A percentile compares a stretch with the other conserved stretches of the same genome.
Conservation (phyloP, 1,284 basidiomycete species). For the Fomitopsis betulina region DNA sequence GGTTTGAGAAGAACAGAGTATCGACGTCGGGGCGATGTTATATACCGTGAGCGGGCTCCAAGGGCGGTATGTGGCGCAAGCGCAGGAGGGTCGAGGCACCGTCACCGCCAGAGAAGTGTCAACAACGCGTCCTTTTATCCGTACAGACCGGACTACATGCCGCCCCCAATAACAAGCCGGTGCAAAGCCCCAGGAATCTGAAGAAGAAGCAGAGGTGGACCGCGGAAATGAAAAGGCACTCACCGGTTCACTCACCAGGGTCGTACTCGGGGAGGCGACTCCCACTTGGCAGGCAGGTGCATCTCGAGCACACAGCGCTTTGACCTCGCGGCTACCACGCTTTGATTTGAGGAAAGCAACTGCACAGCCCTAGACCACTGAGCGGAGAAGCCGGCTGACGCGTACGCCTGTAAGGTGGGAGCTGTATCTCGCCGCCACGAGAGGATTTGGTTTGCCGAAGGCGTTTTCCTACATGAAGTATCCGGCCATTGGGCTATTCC, state of each 20-base stretch:
- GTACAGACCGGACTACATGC: neutral
- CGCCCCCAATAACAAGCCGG: neutral
- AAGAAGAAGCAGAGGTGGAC: neutral
- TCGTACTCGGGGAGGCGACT: neutral
- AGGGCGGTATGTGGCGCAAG: neutral
- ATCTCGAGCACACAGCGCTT: neutral
- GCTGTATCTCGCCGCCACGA: neutral
- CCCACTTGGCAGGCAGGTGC: neutral
- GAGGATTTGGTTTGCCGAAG: neutral
- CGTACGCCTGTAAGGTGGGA: neutral
- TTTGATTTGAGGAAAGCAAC: conserved; percentile 4
- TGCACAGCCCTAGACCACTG: conserved; percentile 4
- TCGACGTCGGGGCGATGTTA: neutral
- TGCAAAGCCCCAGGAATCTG: too few species aligned
- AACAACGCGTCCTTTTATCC: conserved; percentile 1
- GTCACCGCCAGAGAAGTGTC: neutral
- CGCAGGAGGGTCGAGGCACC: neutral
- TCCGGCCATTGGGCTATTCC: neutral
- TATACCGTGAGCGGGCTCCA: neutral
- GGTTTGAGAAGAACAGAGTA: neutral
- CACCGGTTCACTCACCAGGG: neutral
- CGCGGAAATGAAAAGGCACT: conserved; percentile 4
- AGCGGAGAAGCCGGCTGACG: neutral
- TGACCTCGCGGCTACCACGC: neutral
- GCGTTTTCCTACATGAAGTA: neutral